Percentiles rank a stretch among this genome's conserved stretches.
phyloP scores from a whole-genome alignment of 1,284 basidiomycete species.

The Fomitopsis palustris region DNA sequence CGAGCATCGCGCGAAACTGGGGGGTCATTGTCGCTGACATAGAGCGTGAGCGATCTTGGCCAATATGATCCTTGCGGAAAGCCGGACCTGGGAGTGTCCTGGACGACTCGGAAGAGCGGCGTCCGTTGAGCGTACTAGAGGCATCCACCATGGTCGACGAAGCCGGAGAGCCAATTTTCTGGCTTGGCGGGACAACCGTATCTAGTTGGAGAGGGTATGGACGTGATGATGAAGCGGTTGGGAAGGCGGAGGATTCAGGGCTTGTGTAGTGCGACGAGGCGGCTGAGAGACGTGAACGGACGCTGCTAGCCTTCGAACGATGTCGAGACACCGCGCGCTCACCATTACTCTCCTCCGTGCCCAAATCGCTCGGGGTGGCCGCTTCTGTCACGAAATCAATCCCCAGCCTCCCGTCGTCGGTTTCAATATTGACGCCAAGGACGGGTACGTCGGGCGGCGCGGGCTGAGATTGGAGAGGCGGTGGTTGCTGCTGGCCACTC shows the following conservation, averaged over 20 bases:
- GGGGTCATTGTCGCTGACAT: conserved; percentile 60
- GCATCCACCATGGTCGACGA: conserved; percentile 50
- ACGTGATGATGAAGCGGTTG: conserved; percentile 23
- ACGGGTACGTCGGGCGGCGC: conserved; percentile 29
- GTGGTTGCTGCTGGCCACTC: conserved; percentile 15
- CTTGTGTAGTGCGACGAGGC: conserved; percentile 20
- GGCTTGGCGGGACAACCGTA: conserved; percentile 35
- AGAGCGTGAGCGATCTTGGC: conserved; percentile 70
- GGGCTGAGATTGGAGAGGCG: background rate
- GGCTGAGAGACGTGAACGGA: conserved; percentile 24
- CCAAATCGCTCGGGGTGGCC: conserved; percentile 33
- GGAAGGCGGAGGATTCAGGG: conserved; percentile 17
- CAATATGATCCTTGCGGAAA: conserved; percentile 50
- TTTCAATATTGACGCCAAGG: conserved; percentile 51
- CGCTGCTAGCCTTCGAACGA: conserved; percentile 25
- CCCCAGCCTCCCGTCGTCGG: conserved; percentile 46
- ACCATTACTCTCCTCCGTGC: conserved; percentile 47
- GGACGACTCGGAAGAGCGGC: conserved; percentile 55
- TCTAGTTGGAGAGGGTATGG: conserved; percentile 47
- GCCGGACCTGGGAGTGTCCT: conserved; percentile 43
- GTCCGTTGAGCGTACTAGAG: conserved; percentile 28
- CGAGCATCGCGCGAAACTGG: conserved; percentile 30
- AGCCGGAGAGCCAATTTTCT: conserved; percentile 44
- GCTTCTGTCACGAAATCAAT: conserved; percentile 48
- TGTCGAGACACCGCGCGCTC: conserved; percentile 55